Base-by-base conservation (phyloP, 345 rosid genomes). In the Salix exigua region DNA sequence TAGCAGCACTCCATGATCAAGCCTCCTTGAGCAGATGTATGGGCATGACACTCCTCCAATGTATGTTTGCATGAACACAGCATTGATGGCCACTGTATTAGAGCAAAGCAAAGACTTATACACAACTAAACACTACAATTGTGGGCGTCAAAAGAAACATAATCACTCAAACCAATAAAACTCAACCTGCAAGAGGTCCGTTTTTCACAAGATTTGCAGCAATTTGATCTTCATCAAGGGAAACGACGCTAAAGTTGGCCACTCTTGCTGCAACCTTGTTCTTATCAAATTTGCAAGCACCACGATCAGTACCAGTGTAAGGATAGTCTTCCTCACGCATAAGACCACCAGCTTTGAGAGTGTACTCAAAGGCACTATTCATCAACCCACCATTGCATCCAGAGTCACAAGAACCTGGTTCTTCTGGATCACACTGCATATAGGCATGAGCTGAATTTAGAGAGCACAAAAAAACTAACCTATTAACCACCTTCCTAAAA, bases 361-460 rank as follows among this genome's bases (percentile, higher is more conserved):
- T 84, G 84, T 94, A 92, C 75, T 92, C 97, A 63, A 94, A 85
- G 21, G 98, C 98, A 53, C 88, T 92, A 80, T 91, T 92, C 98
- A 94, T 94, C 68, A 94, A 76, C 51, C 97, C 98, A n/a, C 97
- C 98, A 13, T 80, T 87, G 86, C 98, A 94, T 21, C 98, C 98
- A 71, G 97, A 81, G 80, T 94, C 98, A 28, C 98, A 92, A 4
- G 96, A 81, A 62, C 87, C 94, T 19, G 83, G 72, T 38, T 92
- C 93, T 44, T 89, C 94, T 12, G 98, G 98, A 78, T 94, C 98
- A 82, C 98, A 94, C 97, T 92, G 90, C 82, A 86, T 17, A 81
- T 2, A 21, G 28, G 23, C 18, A 6, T 21, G 3, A 61, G 55
- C 30, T 73, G 25, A 46, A 28, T 38, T 68, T 5, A 18, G 42